Evolutionary conservation across 208 protist genomes (phyloP), one percentile per base, ranked within the genome.

Genomic region (Blastocrithidia nonstop): DNA sequence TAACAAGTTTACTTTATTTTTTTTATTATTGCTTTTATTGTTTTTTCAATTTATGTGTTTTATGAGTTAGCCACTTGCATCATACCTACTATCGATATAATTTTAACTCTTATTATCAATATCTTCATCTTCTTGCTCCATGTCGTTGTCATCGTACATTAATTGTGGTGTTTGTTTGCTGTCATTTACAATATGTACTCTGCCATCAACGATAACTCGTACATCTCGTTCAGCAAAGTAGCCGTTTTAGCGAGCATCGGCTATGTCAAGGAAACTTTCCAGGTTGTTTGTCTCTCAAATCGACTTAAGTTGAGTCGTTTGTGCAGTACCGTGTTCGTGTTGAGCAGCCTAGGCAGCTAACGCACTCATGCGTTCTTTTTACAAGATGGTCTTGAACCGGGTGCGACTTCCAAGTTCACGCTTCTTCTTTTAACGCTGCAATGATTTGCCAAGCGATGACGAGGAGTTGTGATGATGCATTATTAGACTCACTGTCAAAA

Each of bases 271-370:
- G 33, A 94, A 92, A 51, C 88, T 67, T 21, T 92, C 76, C 5
- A 94, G 54, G 25, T 85, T 71, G 48, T 71, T 94, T 3, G 74
- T 84, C 45, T 92, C 79, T 78, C 80, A 92, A 39, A 94, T 85
- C 40, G 77, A 89, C 63, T 88, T 70, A 16, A 94, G 67, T n/a
- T 62, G 67, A 17, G 33, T 6, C 22, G 19, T 27, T 35, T 40
- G 41, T 8, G 31, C 15, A 40, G 60, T 58, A 13, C 17, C 45
- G 45, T 61, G 27, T 25, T 44, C 45, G 54, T 75, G 61, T 29
- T 72, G 71, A 17, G 47, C 42, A 11, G 66, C 59, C 40, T 58
- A 61, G 13, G 72, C 71, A 19, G 65, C 54, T 6, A 77, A 33
- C 15, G 47, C 61, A 32, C 39, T 42, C 36, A 56, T 25, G 19